phyloP scores from a whole-genome alignment of 2,329 filamentous ascomycete genomes.

The Tolypocladium capitatum region DNA sequence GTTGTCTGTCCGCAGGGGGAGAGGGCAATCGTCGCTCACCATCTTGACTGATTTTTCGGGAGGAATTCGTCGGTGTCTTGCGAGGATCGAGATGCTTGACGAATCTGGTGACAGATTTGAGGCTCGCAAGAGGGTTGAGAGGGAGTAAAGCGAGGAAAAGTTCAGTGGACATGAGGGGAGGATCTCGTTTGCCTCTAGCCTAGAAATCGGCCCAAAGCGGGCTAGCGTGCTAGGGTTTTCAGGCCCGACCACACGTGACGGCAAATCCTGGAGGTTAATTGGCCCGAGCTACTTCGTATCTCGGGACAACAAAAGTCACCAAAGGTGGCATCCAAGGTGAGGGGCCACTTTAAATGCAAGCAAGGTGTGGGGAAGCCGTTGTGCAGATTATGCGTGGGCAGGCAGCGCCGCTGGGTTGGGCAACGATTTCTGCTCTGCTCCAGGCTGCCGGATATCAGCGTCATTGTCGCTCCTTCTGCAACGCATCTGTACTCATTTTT shows the following conservation, averaged over 20 bases:
- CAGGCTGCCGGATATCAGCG: not conserved
- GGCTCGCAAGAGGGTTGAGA: conserved; percentile 35
- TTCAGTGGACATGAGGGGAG: conserved; percentile 26
- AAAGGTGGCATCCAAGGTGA: too few species aligned
- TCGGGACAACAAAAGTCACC: not conserved
- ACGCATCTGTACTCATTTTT: not conserved
- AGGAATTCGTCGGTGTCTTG: conserved; percentile 28
- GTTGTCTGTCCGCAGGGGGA: conserved; percentile 5
- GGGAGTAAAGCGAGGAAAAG: conserved; percentile 35
- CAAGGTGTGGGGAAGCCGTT: conserved; percentile 1
- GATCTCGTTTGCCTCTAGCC: conserved; percentile 19
- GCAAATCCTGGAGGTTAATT: conserved; percentile 5
- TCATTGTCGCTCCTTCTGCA: not conserved
- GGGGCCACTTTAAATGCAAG: too few species aligned
- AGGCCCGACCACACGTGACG: conserved; percentile 24
- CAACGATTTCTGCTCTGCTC: not conserved
- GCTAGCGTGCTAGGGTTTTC: conserved; percentile 25
- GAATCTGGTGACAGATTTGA: conserved; percentile 44
- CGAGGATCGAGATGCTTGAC: conserved; percentile 35
- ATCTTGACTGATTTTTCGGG: conserved; percentile 49
- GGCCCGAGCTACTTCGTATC: conserved; percentile 2
- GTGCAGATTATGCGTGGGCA: conserved; percentile 2
- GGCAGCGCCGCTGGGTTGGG: not conserved
- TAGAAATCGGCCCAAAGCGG: conserved; percentile 23
- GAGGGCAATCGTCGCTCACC: conserved; percentile 37